Conservation (phyloP, 495 filamentous ascomycete genomes). For the Xylaria longipes region DNA sequence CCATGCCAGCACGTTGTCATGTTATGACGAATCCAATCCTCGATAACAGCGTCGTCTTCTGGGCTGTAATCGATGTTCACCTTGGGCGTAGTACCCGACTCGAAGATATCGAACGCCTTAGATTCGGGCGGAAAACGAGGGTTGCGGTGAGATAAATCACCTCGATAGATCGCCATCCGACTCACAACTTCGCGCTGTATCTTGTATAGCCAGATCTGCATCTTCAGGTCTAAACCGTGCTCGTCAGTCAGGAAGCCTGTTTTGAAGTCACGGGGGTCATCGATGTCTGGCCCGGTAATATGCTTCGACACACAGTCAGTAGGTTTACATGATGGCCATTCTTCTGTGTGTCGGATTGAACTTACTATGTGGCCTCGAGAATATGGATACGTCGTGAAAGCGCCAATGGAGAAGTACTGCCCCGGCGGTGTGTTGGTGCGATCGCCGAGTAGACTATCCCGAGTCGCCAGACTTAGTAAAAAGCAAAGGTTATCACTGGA, state of each 20-base stretch:
- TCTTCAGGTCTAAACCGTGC: constrained; percentile 41
- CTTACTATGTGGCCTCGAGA: constrained; percentile 48
- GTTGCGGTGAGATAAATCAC: constrained; percentile 50
- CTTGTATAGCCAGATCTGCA: constrained; percentile 50
- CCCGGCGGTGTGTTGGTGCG: constrained; percentile 35
- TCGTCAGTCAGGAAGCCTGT: constrained; percentile 44
- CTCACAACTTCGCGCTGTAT: constrained; percentile 52
- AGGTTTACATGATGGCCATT: not conserved
- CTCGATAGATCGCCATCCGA: constrained; percentile 51
- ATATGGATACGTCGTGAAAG: constrained; percentile 49
- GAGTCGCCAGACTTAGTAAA: not conserved
- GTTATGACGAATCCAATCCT: constrained; percentile 48
- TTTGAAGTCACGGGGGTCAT: constrained; percentile 38
- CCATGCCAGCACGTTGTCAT: constrained; percentile 53
- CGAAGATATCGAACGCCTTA: constrained; percentile 27
- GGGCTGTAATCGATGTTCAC: constrained; percentile 46
- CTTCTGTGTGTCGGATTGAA: too few species aligned
- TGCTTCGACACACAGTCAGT: constrained; percentile 27
- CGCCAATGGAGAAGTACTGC: constrained; percentile 42
- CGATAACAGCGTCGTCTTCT: constrained; percentile 52
- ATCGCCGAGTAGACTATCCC: constrained; percentile 36
- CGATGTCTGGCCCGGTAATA: constrained; percentile 41
- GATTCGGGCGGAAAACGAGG: constrained; percentile 47
- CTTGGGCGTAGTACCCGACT: not conserved
- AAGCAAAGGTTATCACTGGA: not conserved